phyloP scores from a whole-genome alignment of 2,329 filamentous ascomycete species.

The Cytospora mali region DNA sequence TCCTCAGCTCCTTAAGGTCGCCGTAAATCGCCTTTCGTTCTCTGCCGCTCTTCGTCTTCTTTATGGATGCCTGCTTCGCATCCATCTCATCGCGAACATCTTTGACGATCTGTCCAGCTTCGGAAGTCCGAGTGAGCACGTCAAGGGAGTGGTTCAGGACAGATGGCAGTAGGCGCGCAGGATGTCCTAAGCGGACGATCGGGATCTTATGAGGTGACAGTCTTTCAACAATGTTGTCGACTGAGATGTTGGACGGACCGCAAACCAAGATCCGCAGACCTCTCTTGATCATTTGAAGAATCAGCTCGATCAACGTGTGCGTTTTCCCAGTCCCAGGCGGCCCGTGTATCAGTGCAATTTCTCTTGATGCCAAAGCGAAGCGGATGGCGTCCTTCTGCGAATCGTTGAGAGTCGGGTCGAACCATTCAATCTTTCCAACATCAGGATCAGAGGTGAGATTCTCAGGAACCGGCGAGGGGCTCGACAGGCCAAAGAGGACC shows the following conservation, averaged over 20 bases:
- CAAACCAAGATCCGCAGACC: conserved; percentile 84
- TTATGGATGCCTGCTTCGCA: conserved; percentile 82
- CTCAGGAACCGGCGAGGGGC: conserved; percentile 50
- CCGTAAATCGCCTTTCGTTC: conserved; percentile 82
- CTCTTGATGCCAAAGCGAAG: conserved; percentile 82
- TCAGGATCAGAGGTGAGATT: conserved; percentile 47
- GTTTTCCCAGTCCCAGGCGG: conserved; percentile 97
- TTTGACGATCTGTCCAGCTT: conserved; percentile 84
- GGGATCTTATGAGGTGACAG: conserved; percentile 82
- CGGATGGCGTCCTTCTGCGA: conserved; percentile 69
- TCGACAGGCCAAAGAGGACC: conserved; percentile 63
- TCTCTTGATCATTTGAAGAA: conserved; percentile 81
- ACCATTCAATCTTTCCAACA: conserved; percentile 56
- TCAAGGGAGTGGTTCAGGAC: conserved; percentile 91
- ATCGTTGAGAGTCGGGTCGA: conserved; percentile 64
- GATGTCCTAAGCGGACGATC: conserved; percentile 89
- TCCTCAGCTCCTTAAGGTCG: conserved; percentile 81
- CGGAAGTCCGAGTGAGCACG: conserved; percentile 85
- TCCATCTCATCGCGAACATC: conserved; percentile 95
- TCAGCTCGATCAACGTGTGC: conserved; percentile 92
- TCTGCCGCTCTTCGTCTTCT: conserved; percentile 79
- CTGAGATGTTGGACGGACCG: conserved; percentile 93
- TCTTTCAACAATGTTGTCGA: conserved; percentile 97
- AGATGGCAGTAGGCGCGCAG: conserved; percentile 83
- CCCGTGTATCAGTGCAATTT: conserved; percentile 89